Base-by-base conservation (phyloP, 2,329 filamentous ascomycete species). In the Epichloe festucae region DNA sequence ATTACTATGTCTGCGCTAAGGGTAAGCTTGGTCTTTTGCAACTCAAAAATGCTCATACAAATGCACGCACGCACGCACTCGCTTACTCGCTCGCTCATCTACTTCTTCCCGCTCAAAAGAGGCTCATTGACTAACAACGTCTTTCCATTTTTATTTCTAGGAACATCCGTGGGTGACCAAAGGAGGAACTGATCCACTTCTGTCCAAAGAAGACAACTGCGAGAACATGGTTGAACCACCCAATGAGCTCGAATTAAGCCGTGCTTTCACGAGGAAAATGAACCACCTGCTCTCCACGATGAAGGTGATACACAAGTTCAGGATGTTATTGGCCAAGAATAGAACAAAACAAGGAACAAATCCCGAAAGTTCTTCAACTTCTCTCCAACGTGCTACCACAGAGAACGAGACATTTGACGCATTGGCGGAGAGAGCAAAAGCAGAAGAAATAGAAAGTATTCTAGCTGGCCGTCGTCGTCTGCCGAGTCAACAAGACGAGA, bases 91-190 rank as follows among this genome's bases (percentile, higher is more conserved):
- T 14, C n/a, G 31, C 17, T 21, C 15, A 15, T 15, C 17, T 15
- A 21, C n/a, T 31, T 7, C 34, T 12, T 7, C 17, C 21, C 35
- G 23, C 27, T 11, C 8, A 41, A 35, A 34, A 35, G 8, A 35
- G 34, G 17, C 10, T 31, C 15, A 21, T 38, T 49, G 10, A 23
- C 47, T 49, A 36, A 46, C 21, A 11, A 7, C 17, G 27, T n/a
- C 5, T 17, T 11, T 11, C 12, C 17, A 4, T 48, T 19, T 45
- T 8, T 31, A 6, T 40, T 7, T 15, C 40, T 27, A 96, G 91
- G 79, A 84, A 60, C 93, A 98, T 64, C 81, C 89, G 0, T 98
- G 93, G 93, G 89, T 98, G 14, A 97, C 91, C 5, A 85, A 81
- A 61, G 70, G 78, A 52, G 90, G 89, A 14, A 77, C 72, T 7